These are phyloP conservation scores for Colletotrichum sp. DNA, from an alignment of 2,329 filamentous ascomycete genomes.

Conservation along the genomic window DNA sequence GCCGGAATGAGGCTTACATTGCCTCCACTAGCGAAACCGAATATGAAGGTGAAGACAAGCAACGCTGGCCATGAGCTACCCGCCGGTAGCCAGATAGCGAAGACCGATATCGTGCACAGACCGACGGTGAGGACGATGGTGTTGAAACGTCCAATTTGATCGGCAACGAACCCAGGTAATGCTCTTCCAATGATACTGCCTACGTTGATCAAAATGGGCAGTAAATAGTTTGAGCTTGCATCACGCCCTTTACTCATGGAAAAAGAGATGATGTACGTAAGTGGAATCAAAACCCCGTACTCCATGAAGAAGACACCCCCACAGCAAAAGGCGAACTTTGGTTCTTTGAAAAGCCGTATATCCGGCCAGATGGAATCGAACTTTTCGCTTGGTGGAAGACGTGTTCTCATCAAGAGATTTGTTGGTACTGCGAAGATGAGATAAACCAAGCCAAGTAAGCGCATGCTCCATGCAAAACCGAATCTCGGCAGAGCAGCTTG, in stretches of 20 bases:
- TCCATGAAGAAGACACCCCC: constrained; percentile 74
- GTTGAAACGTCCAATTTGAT: constrained; percentile 86
- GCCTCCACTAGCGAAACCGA: not conserved
- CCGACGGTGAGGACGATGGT: constrained; percentile 72
- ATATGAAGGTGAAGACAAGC: not conserved
- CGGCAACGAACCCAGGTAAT: constrained; percentile 78
- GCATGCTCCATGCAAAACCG: constrained; percentile 48
- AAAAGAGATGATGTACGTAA: constrained; percentile 83
- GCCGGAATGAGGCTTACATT: not conserved
- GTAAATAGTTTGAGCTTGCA: constrained; percentile 71
- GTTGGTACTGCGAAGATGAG: constrained; percentile 48
- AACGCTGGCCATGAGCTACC: not conserved
- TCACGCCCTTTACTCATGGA: constrained; percentile 69
- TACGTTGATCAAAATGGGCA: constrained; percentile 83
- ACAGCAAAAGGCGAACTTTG: constrained; percentile 68
- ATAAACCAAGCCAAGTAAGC: constrained; percentile 52
- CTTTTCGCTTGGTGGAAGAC: constrained; percentile 64
- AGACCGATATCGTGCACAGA: not conserved
- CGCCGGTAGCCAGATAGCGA: not conserved
- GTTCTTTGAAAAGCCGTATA: constrained; percentile 66
- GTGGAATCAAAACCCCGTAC: constrained; percentile 79
- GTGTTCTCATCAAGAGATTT: constrained; percentile 56
- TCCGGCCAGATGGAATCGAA: constrained; percentile 64
- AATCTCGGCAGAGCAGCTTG: constrained; percentile 27
- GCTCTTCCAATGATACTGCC: constrained; percentile 81